phyloP scores from a whole-genome alignment of 176 grass and related monocot species.

The Triticum turgidum region DNA sequence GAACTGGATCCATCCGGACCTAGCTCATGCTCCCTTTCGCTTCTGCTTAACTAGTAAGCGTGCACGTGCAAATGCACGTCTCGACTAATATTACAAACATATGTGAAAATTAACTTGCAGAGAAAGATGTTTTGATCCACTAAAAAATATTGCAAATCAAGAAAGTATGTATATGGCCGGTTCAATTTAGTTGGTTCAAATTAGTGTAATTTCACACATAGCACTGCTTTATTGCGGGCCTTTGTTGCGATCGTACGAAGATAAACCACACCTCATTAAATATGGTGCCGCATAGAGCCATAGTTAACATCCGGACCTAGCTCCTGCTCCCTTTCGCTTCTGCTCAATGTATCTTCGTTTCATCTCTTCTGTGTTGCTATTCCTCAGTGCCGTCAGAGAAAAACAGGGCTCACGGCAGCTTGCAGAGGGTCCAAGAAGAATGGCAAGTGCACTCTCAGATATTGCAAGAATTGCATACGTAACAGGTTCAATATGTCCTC shows the following conservation, averaged over 20 bases:
- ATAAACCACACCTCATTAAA: no score
- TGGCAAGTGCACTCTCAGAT: conserved; percentile 63
- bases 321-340: background rate
- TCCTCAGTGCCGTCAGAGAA: conserved; percentile 78
- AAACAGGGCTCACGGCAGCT: conserved; percentile 52
- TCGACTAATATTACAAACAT: no score
- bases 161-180: no score
- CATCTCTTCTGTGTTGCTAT: background rate
- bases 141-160: no score
- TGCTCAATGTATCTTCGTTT: background rate
- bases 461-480: conserved; percentile 66
- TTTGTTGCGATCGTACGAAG: no score
- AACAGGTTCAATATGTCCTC: conserved; percentile 56
- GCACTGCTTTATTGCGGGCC: no score
- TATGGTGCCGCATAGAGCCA: no score
- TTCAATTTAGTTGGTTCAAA: no score
- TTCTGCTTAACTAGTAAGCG: background rate
- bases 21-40: background rate
- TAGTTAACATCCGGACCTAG: background rate
- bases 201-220: no score
- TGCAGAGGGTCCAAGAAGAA: conserved; percentile 63
- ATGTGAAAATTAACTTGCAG: no score
- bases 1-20: background rate
- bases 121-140: no score
- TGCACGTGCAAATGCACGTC: no score